A percentile compares a stretch with the other conserved stretches of the same genome.
phyloP scores from a whole-genome alignment of 176 grass and related monocot species.

The Sorghum bicolor region DNA sequence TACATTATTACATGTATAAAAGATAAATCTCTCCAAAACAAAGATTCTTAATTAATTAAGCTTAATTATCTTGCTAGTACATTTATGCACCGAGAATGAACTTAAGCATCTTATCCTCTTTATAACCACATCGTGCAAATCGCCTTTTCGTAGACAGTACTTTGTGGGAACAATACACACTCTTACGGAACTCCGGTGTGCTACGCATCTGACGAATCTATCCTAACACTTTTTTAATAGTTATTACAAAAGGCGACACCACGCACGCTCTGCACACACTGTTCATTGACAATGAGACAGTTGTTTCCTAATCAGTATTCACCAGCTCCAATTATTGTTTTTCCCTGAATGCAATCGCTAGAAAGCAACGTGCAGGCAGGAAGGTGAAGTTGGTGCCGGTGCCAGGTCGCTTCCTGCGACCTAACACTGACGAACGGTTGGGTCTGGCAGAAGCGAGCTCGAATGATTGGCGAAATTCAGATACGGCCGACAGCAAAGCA shows the following conservation, averaged over 20 bases:
- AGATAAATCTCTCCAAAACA: background rate
- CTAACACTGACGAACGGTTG: constrained; percentile 12
- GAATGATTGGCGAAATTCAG: background rate
- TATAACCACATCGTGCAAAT: background rate
- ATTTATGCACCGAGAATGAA: background rate
- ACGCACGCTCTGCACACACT: background rate
- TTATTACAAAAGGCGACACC: background rate
- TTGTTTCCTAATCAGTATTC: background rate
- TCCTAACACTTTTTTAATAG: background rate
- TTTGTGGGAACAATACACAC: background rate
- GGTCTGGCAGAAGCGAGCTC: background rate
- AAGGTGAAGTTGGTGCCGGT: constrained; percentile 5
- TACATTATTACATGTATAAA: background rate
- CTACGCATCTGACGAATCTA: background rate
- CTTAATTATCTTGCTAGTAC: too few species aligned
- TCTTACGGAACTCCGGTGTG: background rate
- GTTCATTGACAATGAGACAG: background rate
- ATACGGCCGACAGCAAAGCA: background rate
- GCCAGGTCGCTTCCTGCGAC: constrained; percentile 18
- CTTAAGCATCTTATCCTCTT: background rate
- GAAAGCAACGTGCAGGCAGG: constrained; percentile 20
- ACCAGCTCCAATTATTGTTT: background rate
- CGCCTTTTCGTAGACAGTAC: background rate
- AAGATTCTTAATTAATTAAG: background rate
- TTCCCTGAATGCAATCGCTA: background rate